phyloP scores from a whole-genome alignment of 208 protist species.

The Leishmania braziliensis region DNA sequence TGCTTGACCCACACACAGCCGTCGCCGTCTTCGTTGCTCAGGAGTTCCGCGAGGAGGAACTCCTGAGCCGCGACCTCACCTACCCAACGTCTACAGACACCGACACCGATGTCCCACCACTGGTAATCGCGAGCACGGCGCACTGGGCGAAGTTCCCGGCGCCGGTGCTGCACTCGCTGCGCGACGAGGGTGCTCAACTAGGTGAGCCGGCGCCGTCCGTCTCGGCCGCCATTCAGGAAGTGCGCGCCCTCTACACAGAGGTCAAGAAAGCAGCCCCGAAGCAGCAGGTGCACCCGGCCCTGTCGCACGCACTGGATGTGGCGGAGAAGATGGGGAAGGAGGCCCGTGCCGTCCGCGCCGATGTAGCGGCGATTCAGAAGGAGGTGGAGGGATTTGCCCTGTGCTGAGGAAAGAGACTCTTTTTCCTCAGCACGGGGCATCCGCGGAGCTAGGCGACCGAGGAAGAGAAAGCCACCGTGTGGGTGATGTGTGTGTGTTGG shows the following conservation, averaged over 20 bases:
- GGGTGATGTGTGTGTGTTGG: not conserved
- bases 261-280: slow-evolving; percentile 13
- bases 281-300: slow-evolving; percentile 51
- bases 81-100: slow-evolving; percentile 25
- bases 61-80: slow-evolving; percentile 27
- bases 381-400: slow-evolving; percentile 47
- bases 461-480: not conserved
- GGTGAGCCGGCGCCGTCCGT: slow-evolving; percentile 16
- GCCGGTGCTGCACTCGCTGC: slow-evolving; percentile 71
- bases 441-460: not conserved
- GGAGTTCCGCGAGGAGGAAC: slow-evolving; percentile 50
- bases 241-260: slow-evolving; percentile 23
- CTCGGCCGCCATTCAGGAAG: slow-evolving; percentile 16
- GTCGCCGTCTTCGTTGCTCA: slow-evolving; percentile 77
- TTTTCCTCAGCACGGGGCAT: not conserved
- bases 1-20: slow-evolving; percentile 89
- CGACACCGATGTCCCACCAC: slow-evolving; percentile 34
- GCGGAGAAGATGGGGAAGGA: slow-evolving; percentile 34
- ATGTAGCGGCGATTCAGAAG: slow-evolving; percentile 33
- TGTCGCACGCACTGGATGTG: slow-evolving; percentile 37
- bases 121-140: slow-evolving; percentile 80
- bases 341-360: slow-evolving; percentile 34
- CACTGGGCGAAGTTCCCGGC: slow-evolving; percentile 90
- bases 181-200: slow-evolving; percentile 43
- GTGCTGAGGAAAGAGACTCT: not conserved